A percentile compares a stretch with the other conserved stretches of the same genome.
Evolutionary conservation across 2,329 filamentous ascomycete genomes (phyloP).

Genomic region (Zelopaecilomyces penicillatus): DNA sequence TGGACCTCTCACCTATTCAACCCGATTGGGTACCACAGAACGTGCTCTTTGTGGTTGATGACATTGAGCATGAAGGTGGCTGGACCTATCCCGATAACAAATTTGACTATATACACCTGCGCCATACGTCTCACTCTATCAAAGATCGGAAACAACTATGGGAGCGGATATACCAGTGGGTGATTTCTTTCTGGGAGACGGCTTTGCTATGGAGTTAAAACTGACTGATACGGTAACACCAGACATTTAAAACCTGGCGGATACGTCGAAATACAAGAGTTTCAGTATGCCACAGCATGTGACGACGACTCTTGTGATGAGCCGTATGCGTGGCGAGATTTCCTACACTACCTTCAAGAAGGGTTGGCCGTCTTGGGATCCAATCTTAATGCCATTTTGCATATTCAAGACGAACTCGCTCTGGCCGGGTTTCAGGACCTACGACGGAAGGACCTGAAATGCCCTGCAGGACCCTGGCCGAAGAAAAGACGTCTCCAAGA

Average conservation of each 20-base stretch:
- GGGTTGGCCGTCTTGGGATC: constrained; percentile 34
- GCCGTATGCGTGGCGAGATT: constrained; percentile 40
- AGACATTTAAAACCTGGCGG: constrained; percentile 45
- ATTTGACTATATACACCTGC: constrained; percentile 43
- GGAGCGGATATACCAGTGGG: constrained; percentile 34
- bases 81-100: constrained; percentile 38
- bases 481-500: constrained; percentile 31
- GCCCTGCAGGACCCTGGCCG: constrained; percentile 42
- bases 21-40: constrained; percentile 43
- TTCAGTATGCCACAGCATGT: constrained; percentile 31
- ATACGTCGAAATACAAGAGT: constrained; percentile 42
- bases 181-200: neutral
- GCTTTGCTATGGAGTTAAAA: neutral
- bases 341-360: constrained; percentile 29
- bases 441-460: constrained; percentile 34
- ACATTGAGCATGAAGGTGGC: constrained; percentile 42
- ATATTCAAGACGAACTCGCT: constrained; percentile 26
- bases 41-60: constrained; percentile 43
- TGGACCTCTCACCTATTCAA: constrained; percentile 45
- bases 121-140: constrained; percentile 38
- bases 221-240: neutral
- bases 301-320: constrained; percentile 37
- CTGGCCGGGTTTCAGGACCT: constrained; percentile 35
- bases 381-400: constrained; percentile 32
- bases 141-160: constrained; percentile 32